Conservation (phyloP, 257 asterid genomes). For the Solanum chiquidenum region DNA sequence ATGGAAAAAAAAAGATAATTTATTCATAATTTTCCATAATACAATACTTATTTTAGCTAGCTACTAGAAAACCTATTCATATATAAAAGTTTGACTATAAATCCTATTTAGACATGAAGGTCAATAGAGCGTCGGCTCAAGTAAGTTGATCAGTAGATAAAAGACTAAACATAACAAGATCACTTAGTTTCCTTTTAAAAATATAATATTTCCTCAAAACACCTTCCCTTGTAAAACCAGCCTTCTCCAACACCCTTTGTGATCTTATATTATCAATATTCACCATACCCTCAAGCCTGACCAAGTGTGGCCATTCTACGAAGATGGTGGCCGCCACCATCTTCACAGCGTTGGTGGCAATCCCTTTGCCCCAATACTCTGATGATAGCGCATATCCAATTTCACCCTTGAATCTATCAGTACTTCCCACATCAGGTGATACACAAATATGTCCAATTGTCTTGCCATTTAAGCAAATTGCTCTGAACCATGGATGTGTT, state of each 20-base stretch:
- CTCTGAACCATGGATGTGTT: constrained; percentile 42
- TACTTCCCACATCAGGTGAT: constrained; percentile 17
- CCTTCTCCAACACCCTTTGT: constrained; percentile 73
- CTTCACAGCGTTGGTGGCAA: constrained; percentile 59
- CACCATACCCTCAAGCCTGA: constrained; percentile 63
- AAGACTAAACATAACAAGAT: constrained; percentile 53
- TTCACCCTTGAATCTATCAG: constrained; percentile 42
- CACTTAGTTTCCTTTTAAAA: constrained; percentile 40
- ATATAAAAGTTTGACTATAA: too few relatives aligned
- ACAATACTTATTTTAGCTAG: too few relatives aligned
- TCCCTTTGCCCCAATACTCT: constrained; percentile 70
- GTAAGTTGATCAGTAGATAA: constrained; percentile 28
- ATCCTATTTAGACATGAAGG: too few relatives aligned
- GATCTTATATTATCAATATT: constrained; percentile 50
- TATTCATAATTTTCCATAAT: neutral
- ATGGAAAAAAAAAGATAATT: too few relatives aligned
- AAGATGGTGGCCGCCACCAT: constrained; percentile 45
- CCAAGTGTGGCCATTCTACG: constrained; percentile 50
- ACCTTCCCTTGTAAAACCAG: constrained; percentile 60
- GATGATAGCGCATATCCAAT: constrained; percentile 49
- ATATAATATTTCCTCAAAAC: constrained; percentile 52
- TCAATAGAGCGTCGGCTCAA: too few relatives aligned
- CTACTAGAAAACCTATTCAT: neutral
- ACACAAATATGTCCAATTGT: constrained; percentile 41
- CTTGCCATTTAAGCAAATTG: constrained; percentile 43